Percentiles rank a stretch among this genome's conserved stretches.
These are phyloP conservation scores for Larix sibirica DNA, from an alignment of 83 land plant species.

Conservation along the genomic window DNA sequence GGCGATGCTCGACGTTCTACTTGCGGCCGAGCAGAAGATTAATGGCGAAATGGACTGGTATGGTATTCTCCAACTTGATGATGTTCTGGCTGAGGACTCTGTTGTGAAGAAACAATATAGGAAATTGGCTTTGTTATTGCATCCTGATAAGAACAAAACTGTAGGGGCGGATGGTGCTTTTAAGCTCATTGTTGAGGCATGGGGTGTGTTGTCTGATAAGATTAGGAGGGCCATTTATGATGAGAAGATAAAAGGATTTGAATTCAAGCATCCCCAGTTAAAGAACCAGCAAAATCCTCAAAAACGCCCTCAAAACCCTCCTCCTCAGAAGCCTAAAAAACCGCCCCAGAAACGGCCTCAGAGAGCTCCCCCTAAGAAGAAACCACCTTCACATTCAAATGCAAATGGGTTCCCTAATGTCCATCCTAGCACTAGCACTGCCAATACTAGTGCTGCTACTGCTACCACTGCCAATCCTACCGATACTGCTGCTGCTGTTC, in stretches of 20 bases:
- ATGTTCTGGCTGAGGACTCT: conserved; percentile 52
- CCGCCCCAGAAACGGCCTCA: conserved; percentile 8
- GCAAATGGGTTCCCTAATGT: conserved; percentile 4
- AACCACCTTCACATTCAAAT: background rate
- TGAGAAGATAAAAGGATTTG: background rate
- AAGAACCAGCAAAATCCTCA: too few species aligned
- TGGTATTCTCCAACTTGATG: conserved; percentile 42
- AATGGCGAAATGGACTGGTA: conserved; percentile 66
- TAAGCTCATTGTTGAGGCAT: conserved; percentile 70
- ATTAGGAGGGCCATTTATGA: conserved; percentile 22
- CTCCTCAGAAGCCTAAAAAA: conserved; percentile 7
- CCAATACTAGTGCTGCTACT: background rate
- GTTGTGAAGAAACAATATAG: conserved; percentile 70
- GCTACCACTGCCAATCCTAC: background rate
- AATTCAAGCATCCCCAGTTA: background rate
- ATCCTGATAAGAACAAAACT: conserved; percentile 80
- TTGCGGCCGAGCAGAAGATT: conserved; percentile 43
- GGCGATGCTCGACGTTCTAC: conserved; percentile 56
- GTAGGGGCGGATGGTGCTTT: conserved; percentile 88
- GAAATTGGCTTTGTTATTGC: conserved; percentile 71
- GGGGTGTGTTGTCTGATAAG: conserved; percentile 66
- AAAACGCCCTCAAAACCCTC: background rate
- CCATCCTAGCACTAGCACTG: background rate
- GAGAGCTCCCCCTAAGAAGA: background rate
- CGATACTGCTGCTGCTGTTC: background rate